Base-by-base conservation (phyloP, 768 basidiomycete species). In the Suillus clintonianus region DNA sequence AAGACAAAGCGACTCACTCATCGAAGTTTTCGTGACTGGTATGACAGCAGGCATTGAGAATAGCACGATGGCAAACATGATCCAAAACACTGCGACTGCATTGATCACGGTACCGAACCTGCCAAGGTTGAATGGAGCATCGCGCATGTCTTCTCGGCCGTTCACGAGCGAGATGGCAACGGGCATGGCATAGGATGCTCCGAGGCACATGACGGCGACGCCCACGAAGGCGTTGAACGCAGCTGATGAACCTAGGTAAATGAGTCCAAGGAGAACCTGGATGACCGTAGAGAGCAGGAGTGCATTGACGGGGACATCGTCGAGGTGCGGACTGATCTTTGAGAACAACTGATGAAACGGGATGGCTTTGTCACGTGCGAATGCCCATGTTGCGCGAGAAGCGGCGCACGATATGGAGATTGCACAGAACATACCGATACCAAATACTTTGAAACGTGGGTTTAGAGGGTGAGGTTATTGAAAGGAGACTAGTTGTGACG, bases 151-250 rank as follows among this genome's bases (percentile, higher is more conserved):
- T 53, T 68, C 73, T 4, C 88, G 78, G 0, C 81, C 78, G 39
- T 82, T 69, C 1, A 74, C 68, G 6, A 89, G 74, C 9, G 81
- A 83, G 43, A 88, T 83, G 2, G 83, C 81, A 11, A 90, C 80
- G 3, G 87, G 87, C 78, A 89, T 82, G 2, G 83, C 83, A 64
- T 88, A 88, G 53, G 85, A 86, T 22, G 85, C 82, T 3, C 85
- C 85, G 9, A 89, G 77, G 68, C 87, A 89, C 63, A 89, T 89
- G 30, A 88, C 86, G 0, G 85, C 85, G 4, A 89, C 86, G 19
- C 88, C 86, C 4, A 86, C 83, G 66, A 90, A 89, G 2, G 86
- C 88, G 62, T 88, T 89, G 72, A 89, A 89, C 1, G 87, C 88
- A 0, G 85, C 82, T 53, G 79, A 82, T 0, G 84, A 86, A 13